Evolutionary conservation across 331 rosid species (phyloP), one percentile per base, ranked within the genome.

Genomic region (Arachis monticola): DNA sequence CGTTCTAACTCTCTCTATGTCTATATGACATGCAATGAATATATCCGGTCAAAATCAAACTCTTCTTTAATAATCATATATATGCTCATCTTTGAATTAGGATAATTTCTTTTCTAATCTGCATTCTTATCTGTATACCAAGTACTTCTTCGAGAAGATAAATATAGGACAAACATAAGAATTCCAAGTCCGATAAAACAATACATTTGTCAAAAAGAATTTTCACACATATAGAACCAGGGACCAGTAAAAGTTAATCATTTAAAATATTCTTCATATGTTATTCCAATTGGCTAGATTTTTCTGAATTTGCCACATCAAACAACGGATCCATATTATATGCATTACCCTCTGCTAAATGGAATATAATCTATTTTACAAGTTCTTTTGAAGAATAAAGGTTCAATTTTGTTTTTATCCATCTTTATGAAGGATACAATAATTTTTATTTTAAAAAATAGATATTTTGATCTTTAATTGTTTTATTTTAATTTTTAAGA

Each of bases 281-380:
- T 11, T 6, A 10, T 12, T 38, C 45, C 12, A 59, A 5, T 1
- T 31, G 42, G 12, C 13, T 30, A n/a, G 64, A 59, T 8, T 59
- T 59, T 59, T 59, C 64, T 3, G n/a, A 59, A 30, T 10, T 59
- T 60, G 8, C 44, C 46, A 10, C 27, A 22, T 22, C 27, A 22
- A 22, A 22, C 27, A 22, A 22, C 27, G 27, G 27, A 22, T 22
- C 27, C 27, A 22, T 22, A 22, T 22, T 79, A 63, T 59, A 73
- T 64, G 13, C 74, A 9, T 55, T 53, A 72, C 50, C 57, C 63
- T 81, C 73, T 80, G 77, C 67, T 38, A 59, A 59, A 77, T 13
- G 74, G 87, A 8, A 83, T 22, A 22, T 22, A 22, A 22, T 86
- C 82, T 81, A 14, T 40, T 52, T 5, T 17, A 1, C 5, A 69